Evolutionary conservation across 805 yeast genomes (phyloP).

Genomic region (Teunomyces atbi): DNA sequence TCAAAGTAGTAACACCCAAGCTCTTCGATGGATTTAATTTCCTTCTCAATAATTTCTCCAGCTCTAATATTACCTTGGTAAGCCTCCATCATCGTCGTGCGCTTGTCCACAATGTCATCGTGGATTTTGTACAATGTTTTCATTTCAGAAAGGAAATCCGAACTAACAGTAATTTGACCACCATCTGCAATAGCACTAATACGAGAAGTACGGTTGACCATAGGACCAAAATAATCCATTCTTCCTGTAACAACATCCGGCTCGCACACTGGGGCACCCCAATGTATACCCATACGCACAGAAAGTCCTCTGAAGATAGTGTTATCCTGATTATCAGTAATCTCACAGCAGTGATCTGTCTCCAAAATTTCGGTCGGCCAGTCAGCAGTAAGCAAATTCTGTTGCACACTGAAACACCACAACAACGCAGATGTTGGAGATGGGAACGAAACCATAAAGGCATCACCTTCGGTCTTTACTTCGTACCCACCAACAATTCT

Average conservation of each 20-base stretch:
- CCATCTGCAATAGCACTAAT: conserved; percentile 96
- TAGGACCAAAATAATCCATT: conserved; percentile 99
- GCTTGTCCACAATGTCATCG: conserved; percentile 32
- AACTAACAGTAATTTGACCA: conserved; percentile 89
- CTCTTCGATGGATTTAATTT: conserved; percentile 60
- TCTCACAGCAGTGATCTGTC: conserved; percentile 79
- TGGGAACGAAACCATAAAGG: conserved; percentile 96
- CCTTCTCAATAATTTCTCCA: conserved; percentile 58
- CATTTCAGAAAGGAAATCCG: conserved; percentile 76
- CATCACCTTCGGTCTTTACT: conserved; percentile 99
- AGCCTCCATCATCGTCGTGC: conserved; percentile 32
- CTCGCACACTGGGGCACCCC: conserved; percentile 98
- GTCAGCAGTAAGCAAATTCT: conserved; percentile 74
- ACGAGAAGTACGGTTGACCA: conserved; percentile 94
- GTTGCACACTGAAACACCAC: conserved; percentile 94
- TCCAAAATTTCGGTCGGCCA: conserved; percentile 95
- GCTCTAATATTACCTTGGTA: conserved; percentile 49
- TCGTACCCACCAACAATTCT: conserved; percentile 96
- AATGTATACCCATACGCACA: conserved; percentile 97
- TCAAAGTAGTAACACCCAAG: conserved; percentile 67
- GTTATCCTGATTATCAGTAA: conserved; percentile 59
- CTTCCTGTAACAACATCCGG: conserved; percentile 91
- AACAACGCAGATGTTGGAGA: conserved; percentile 84
- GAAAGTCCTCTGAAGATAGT: conserved; percentile 82
- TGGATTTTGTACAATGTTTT: conserved; percentile 53